These are phyloP conservation scores for Xylariaceae sp. DNA, from an alignment of 2,329 filamentous ascomycete genomes.

Conservation along the genomic window DNA sequence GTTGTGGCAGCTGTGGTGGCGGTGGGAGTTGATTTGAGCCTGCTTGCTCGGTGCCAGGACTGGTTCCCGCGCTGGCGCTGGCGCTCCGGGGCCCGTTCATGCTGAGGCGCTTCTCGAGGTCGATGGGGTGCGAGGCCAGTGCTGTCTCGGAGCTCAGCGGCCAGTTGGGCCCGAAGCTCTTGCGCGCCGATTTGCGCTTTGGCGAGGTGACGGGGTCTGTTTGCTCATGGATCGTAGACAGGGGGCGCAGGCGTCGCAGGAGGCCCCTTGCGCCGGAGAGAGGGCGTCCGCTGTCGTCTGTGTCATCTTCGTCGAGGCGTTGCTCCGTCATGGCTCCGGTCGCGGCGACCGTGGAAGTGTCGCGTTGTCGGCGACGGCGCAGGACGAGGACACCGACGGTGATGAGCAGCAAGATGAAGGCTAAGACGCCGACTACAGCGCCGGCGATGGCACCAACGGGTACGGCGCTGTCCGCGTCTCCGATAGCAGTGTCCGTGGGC, in stretches of 20 bases:
- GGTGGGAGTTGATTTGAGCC: not conserved
- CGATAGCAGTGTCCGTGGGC: not conserved
- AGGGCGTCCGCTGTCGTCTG: conserved; percentile 4
- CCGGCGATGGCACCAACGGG: conserved; percentile 18
- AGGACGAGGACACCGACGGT: conserved; percentile 10
- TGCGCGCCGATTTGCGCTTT: conserved; percentile 13
- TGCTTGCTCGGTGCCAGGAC: too few species aligned
- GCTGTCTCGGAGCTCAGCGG: conserved; percentile 21
- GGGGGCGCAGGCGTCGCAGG: conserved; percentile 9
- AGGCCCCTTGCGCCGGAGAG: too few species aligned
- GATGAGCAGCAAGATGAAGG: conserved; percentile 12
- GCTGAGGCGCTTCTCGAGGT: conserved; percentile 16
- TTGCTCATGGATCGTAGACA: conserved; percentile 20
- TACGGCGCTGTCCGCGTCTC: not conserved
- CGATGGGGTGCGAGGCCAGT: conserved; percentile 20
- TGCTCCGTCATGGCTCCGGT: not conserved
- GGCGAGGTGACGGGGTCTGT: conserved; percentile 3
- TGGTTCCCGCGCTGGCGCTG: conserved; percentile 1
- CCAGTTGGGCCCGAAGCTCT: conserved; percentile 21
- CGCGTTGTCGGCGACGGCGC: not conserved
- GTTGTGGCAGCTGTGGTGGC: not conserved
- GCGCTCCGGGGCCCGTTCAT: conserved; percentile 1
- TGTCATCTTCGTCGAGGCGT: not conserved
- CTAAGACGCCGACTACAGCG: conserved; percentile 15
- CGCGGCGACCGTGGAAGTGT: not conserved